Evolutionary conservation across 2,329 filamentous ascomycete species (phyloP), one percentile per base, ranked within the genome.

Genomic region (Colletotrichum scovillei): DNA sequence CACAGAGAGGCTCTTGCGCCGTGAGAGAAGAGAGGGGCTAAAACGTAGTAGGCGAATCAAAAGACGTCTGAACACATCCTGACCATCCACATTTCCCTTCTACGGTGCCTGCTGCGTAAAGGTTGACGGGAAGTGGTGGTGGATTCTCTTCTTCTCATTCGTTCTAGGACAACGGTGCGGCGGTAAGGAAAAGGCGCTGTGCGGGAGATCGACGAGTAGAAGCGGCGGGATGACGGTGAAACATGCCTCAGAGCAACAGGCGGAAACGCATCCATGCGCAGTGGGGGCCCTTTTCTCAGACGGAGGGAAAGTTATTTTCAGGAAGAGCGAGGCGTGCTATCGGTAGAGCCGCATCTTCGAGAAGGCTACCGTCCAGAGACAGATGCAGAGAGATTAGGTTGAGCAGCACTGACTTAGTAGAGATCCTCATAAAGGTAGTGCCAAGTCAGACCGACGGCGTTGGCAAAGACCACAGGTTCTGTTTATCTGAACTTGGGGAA

Each of bases 131-230:
- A 49, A 49, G 42, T 49, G 42, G 42, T 49, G 42, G 42, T 22
- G 42, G 42, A 11, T 22, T 49, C 42, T 49, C 16, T 22, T 49
- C 8, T 19, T 49, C 42, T 49, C 19, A 49, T 49, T 49, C 19
- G 42, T 9, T 22, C 42, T 30, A 42, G 38, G 49, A 35, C 11
- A 24, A 30, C 28, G 19, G 14, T 57, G 24, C 14, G 22, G 32
- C 53, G 22, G 24, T 1, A 28, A 22, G 38, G 38, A 46, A 46
- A 38, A 16, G 1, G 28, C 55, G 32, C 56, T 69, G 49, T 46
- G 64, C 66, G 65, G 70, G 70, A 73, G 70, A 73, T 73, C 66
- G 70, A 65, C 70, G 59, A 73, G 67, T 53, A 73, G 70, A 42
- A 56, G 66, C 58, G 38, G 57, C 53, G 70, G 59, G 52, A 73